A percentile compares a stretch with the other conserved stretches of the same genome.
Conservation (phyloP, 306 rosid genomes). For the Neltuma alba region DNA sequence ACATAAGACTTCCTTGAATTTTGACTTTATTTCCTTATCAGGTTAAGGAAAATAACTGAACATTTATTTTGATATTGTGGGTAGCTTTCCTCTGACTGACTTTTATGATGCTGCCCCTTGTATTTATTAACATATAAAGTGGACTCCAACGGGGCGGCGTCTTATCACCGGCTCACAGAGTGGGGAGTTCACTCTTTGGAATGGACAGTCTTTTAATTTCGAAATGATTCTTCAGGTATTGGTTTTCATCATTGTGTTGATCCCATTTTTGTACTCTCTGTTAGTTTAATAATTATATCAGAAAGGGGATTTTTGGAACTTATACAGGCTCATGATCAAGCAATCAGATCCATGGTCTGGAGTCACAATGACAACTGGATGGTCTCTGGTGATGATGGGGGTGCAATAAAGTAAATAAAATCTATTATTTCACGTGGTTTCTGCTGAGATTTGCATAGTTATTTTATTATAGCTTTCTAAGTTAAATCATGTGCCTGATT, state of each 20-base stretch:
- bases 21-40: neutral
- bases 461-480: slow-evolving; percentile 21
- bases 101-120: slow-evolving; percentile 38
- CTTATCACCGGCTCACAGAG: slow-evolving; percentile 98
- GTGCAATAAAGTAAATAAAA: slow-evolving; percentile 83
- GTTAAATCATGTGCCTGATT: slow-evolving; percentile 14
- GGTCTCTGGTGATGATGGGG: slow-evolving; percentile 99
- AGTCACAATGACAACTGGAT: slow-evolving; percentile 99
- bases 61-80: slow-evolving; percentile 20
- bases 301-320: slow-evolving; percentile 32
- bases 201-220: slow-evolving; percentile 98
- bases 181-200: slow-evolving; percentile 99
- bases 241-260: slow-evolving; percentile 17
- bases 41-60: slow-evolving; percentile 32
- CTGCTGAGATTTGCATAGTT: slow-evolving; percentile 18
- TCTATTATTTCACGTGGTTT: slow-evolving; percentile 20
- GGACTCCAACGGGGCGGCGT: slow-evolving; percentile 99
- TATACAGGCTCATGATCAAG: slow-evolving; percentile 95
- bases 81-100: slow-evolving; percentile 36
- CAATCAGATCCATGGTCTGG: slow-evolving; percentile 99
- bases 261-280: slow-evolving; percentile 20
- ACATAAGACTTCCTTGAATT: neutral
- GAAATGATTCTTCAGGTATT: slow-evolving; percentile 99
- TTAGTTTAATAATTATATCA: slow-evolving; percentile 13
- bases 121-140: slow-evolving; percentile 50